Percentiles rank a stretch among this genome's conserved stretches.
These are phyloP conservation scores for Phytophthora tentaculata DNA, from an alignment of 352 stramenopile species.

Conservation along the genomic window DNA sequence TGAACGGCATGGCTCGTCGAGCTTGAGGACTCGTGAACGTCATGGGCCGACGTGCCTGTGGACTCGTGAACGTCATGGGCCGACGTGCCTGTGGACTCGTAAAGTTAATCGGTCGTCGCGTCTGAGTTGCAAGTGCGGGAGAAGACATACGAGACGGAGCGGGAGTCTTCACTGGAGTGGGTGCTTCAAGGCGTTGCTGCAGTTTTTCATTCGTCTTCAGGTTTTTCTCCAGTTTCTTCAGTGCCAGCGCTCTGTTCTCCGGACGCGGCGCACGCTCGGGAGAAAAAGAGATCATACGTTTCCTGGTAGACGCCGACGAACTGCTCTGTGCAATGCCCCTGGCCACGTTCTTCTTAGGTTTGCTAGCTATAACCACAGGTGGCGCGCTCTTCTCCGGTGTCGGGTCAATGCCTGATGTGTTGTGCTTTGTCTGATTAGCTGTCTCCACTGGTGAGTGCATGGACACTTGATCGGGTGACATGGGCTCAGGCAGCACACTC, in stretches of 20 bases:
- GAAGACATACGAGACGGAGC: constrained; percentile 33
- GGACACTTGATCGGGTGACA: constrained; percentile 19
- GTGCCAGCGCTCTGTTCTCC: constrained; percentile 57
- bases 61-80: constrained; percentile 37
- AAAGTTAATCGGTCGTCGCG: constrained; percentile 31
- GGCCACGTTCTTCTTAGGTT: constrained; percentile 44
- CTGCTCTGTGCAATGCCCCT: constrained; percentile 75
- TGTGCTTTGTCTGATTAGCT: constrained; percentile 4
- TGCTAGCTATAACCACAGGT: constrained; percentile 33
- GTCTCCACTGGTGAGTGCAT: constrained; percentile 25
- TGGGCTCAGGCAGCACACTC: not conserved
- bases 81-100: constrained; percentile 34
- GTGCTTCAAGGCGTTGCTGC: constrained; percentile 62
- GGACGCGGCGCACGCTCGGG: constrained; percentile 62
- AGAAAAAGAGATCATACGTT: constrained; percentile 86
- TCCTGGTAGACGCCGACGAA: constrained; percentile 67
- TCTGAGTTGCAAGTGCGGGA: constrained; percentile 18
- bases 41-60: constrained; percentile 31
- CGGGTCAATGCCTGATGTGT: constrained; percentile 42
- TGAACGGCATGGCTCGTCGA: constrained; percentile 24
- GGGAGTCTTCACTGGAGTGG: constrained; percentile 44
- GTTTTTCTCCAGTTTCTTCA: constrained; percentile 73
- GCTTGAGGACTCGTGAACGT: constrained; percentile 34
- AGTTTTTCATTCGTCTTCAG: constrained; percentile 76
- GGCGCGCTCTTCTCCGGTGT: constrained; percentile 56